phyloP scores from a whole-genome alignment of 768 basidiomycete species.

The Atractiella rhizophila region DNA sequence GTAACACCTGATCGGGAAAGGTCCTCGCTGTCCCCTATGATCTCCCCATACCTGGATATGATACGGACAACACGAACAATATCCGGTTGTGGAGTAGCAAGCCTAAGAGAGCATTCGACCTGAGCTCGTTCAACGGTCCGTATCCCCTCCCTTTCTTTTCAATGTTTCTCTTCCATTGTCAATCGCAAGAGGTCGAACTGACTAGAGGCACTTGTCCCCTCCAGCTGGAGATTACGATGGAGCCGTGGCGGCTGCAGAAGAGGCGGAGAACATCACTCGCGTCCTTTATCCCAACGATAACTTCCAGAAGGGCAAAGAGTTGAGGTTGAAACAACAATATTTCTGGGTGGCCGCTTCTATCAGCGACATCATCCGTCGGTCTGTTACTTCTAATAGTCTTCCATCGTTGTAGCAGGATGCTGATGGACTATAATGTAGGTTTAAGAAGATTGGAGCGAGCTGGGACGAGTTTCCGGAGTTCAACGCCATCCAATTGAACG shows the following conservation, averaged over 20 bases:
- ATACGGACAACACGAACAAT: constrained; percentile 69
- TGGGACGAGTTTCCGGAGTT: constrained; percentile 37
- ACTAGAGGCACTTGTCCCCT: too few relatives aligned
- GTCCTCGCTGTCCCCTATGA: constrained; percentile 84
- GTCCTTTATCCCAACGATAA: constrained; percentile 65
- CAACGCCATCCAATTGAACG: constrained; percentile 84
- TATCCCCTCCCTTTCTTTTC: too few relatives aligned
- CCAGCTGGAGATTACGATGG: constrained; percentile 83
- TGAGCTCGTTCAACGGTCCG: constrained; percentile 90
- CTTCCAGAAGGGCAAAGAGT: constrained; percentile 20
- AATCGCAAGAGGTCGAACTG: neutral
- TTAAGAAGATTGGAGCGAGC: constrained; percentile 64
- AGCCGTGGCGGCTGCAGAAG: constrained; percentile 65
- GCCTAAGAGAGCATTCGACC: constrained; percentile 71
- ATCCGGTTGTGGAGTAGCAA: constrained; percentile 36
- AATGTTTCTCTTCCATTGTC: neutral
- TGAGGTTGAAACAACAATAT: constrained; percentile 83
- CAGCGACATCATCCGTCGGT: constrained; percentile 65
- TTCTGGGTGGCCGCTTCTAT: constrained; percentile 42
- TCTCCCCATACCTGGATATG: constrained; percentile 64
- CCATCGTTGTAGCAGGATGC: too few relatives aligned
- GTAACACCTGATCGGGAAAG: constrained; percentile 7
- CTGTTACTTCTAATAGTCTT: too few relatives aligned
- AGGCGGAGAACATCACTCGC: constrained; percentile 75
- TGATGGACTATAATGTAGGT: too few relatives aligned